These are phyloP conservation scores for Pseudogymnoascus sp. DNA, from an alignment of 2,329 filamentous ascomycete genomes.

Conservation along the genomic window DNA sequence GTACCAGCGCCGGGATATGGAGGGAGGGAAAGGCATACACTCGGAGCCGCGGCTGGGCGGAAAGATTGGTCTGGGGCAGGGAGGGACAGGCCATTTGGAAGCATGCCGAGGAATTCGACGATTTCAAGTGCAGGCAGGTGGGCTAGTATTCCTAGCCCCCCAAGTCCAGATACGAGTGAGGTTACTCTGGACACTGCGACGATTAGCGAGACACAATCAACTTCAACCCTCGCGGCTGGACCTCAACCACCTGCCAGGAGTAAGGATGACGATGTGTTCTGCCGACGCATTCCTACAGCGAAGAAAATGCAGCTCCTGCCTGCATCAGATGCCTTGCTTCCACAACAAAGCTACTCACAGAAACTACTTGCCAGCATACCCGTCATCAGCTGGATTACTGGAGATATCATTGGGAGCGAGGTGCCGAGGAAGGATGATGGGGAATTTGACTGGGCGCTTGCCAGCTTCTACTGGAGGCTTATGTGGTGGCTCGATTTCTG, in stretches of 20 bases:
- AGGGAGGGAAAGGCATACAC: background rate
- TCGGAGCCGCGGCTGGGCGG: background rate
- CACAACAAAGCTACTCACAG: constrained; percentile 58
- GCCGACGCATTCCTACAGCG: constrained; percentile 59
- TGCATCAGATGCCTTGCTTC: constrained; percentile 62
- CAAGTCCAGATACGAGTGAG: background rate
- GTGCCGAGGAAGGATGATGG: constrained; percentile 67
- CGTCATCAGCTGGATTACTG: constrained; percentile 65
- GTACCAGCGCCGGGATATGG: constrained; percentile 35
- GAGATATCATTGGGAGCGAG: constrained; percentile 64
- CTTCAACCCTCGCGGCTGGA: constrained; percentile 22
- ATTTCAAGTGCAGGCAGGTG: background rate
- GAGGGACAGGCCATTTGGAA: background rate
- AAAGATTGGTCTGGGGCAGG: constrained; percentile 1
- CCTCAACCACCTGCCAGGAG: constrained; percentile 10
- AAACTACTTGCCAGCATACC: constrained; percentile 59
- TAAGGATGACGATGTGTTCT: constrained; percentile 41
- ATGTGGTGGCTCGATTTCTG: constrained; percentile 56
- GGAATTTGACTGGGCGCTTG: constrained; percentile 67
- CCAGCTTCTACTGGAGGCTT: constrained; percentile 61
- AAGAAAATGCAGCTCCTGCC: constrained; percentile 58
- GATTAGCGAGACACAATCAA: constrained; percentile 25
- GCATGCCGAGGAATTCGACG: constrained; percentile 1
- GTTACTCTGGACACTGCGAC: constrained; percentile 53
- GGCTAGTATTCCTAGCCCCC: background rate